Evolutionary conservation across 2,329 filamentous ascomycete species (phyloP).

Genomic region (Colletotrichum euphorbiae): DNA sequence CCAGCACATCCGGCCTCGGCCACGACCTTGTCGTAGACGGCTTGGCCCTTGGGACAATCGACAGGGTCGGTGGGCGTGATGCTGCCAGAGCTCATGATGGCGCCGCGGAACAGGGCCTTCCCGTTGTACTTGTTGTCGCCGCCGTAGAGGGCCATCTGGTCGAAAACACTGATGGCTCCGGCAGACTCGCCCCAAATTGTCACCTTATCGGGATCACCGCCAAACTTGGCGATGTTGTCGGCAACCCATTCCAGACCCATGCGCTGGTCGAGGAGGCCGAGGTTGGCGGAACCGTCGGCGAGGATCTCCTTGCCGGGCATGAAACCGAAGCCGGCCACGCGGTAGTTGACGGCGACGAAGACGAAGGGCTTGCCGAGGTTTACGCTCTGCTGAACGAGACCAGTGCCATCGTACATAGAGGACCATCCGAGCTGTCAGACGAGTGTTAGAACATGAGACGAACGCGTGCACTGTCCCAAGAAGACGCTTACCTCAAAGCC

Average conservation of each 20-base stretch:
- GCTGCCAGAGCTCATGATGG: constrained; percentile 72
- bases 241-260: constrained; percentile 72
- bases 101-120: constrained; percentile 71
- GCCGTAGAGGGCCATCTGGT: constrained; percentile 71
- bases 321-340: constrained; percentile 72
- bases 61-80: constrained; percentile 63
- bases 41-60: constrained; percentile 67
- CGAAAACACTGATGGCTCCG: constrained; percentile 69
- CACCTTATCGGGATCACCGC: constrained; percentile 72
- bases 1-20: constrained; percentile 64
- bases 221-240: constrained; percentile 73
- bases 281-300: constrained; percentile 66
- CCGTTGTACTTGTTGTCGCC: constrained; percentile 73
- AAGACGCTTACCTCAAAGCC: constrained; percentile 52
- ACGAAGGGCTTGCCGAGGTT: constrained; percentile 66
- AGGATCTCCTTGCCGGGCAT: constrained; percentile 67
- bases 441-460: neutral
- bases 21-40: constrained; percentile 64
- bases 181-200: constrained; percentile 74
- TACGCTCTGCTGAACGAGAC: constrained; percentile 50
- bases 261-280: constrained; percentile 71
- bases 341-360: constrained; percentile 74
- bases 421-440: constrained; percentile 45
- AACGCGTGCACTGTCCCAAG: neutral
- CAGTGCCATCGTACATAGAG: constrained; percentile 52